Evolutionary conservation across 257 asterid species (phyloP).

Genomic region (Nicotiana undulata): DNA sequence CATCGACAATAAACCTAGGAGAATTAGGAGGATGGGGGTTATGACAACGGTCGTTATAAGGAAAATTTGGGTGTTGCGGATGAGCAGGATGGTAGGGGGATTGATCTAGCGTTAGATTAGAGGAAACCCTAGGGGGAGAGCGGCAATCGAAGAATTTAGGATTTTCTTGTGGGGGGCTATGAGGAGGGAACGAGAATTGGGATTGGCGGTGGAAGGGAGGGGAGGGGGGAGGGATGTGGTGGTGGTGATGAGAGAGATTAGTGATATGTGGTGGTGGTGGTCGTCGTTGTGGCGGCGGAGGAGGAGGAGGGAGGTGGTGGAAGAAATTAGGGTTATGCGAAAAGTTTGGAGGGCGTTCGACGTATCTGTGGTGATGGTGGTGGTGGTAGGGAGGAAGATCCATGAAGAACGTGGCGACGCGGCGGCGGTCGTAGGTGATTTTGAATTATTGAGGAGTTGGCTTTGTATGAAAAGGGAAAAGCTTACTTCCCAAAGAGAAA

Average conservation of each 20-base stretch:
- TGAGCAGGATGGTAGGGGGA: constrained; percentile 6
- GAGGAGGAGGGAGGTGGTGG: constrained; percentile 23
- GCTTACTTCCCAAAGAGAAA: neutral
- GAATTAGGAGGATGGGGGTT: constrained; percentile 7
- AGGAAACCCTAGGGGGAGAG: constrained; percentile 19
- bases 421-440: too few species aligned
- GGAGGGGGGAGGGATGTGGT: constrained; percentile 10
- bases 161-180: constrained; percentile 12
- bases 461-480: neutral
- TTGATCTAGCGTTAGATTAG: constrained; percentile 3
- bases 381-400: constrained; percentile 5
- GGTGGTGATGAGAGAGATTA: neutral
- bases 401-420: neutral
- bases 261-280: constrained; percentile 31
- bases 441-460: neutral
- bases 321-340: constrained; percentile 19
- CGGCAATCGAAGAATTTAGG: constrained; percentile 26
- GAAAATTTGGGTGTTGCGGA: constrained; percentile 3
- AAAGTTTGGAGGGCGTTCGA: constrained; percentile 13
- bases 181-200: constrained; percentile 26
- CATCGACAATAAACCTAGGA: neutral
- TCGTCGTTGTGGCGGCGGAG: constrained; percentile 13
- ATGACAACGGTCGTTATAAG: constrained; percentile 2
- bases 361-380: constrained; percentile 47
- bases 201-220: constrained; percentile 14